Percentiles rank a stretch among this genome's conserved stretches.
These are phyloP conservation scores for Escovopsis weberi DNA, from an alignment of 2,329 filamentous ascomycete species.

Conservation along the genomic window DNA sequence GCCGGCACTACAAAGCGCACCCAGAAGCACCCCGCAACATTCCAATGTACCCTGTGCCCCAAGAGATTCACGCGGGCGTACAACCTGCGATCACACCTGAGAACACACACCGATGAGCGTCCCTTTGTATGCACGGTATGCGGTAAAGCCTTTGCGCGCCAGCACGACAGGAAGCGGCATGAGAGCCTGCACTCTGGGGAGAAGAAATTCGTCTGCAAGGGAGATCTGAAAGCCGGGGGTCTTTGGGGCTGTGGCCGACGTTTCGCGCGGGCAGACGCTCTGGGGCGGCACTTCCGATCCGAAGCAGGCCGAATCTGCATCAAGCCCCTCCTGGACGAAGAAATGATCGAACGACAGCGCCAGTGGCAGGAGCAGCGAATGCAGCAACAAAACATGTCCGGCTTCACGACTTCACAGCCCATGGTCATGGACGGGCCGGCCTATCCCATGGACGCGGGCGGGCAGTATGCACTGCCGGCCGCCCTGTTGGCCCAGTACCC, in stretches of 20 bases:
- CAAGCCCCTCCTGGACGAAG: constrained; percentile 91
- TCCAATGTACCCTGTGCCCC: constrained; percentile 84
- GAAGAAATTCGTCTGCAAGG: constrained; percentile 97
- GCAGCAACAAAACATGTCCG: constrained; percentile 48
- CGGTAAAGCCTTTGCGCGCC: constrained; percentile 90
- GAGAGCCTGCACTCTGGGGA: constrained; percentile 93
- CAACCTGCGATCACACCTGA: constrained; percentile 85
- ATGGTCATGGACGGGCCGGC: constrained; percentile 47
- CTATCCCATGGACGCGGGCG: constrained; percentile 40
- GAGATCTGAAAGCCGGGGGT: constrained; percentile 67
- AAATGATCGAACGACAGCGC: constrained; percentile 69
- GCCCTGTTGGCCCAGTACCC: constrained; percentile 87
- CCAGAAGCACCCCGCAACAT: constrained; percentile 95
- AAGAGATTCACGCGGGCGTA: constrained; percentile 95
- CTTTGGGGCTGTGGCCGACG: constrained; percentile 88
- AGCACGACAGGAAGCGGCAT: constrained; percentile 94
- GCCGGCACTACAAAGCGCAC: constrained; percentile 59
- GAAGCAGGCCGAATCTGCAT: constrained; percentile 95
- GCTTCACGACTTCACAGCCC: constrained; percentile 37
- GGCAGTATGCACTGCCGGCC: constrained; percentile 61
- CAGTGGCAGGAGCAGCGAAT: constrained; percentile 59
- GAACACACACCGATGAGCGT: constrained; percentile 92
- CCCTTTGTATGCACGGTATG: constrained; percentile 96
- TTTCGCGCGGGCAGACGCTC: constrained; percentile 87
- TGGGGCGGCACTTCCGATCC: constrained; percentile 87